Percentiles rank a stretch among this genome's conserved stretches.
phyloP scores from a whole-genome alignment of 331 rosid species.

The Acacia pycnantha region DNA sequence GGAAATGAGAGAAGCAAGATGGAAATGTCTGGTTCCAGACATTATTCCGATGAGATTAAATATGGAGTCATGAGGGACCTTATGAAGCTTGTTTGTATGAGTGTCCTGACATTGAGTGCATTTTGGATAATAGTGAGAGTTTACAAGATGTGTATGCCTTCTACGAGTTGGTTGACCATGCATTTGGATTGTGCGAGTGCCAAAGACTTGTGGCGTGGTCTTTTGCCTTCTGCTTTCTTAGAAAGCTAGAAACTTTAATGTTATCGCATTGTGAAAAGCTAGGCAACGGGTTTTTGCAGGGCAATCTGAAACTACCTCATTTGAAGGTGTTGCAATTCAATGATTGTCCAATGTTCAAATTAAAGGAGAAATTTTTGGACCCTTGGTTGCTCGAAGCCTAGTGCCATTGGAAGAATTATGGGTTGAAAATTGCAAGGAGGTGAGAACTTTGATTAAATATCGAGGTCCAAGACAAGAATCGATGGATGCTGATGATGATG shows the following conservation, averaged over 20 bases:
- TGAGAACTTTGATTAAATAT: too few species aligned
- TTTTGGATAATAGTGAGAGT: neutral
- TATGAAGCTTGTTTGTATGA: neutral
- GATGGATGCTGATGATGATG: neutral
- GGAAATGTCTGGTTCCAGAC: neutral
- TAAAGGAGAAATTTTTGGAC: too few species aligned
- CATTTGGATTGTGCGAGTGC: neutral
- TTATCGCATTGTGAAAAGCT: neutral
- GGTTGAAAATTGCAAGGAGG: too few species aligned
- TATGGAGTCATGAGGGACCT: neutral
- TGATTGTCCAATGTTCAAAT: neutral
- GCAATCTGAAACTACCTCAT: neutral
- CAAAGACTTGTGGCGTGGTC: neutral
- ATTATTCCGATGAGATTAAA: neutral
- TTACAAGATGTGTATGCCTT: neutral
- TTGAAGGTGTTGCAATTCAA: neutral
- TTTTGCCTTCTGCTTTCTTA: neutral
- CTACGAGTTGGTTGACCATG: neutral
- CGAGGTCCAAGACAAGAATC: neutral
- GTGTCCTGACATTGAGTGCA: neutral
- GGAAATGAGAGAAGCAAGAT: neutral
- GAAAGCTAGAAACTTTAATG: neutral
- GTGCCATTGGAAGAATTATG: neutral
- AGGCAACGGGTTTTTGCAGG: neutral
- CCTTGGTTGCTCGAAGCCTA: neutral